Conservation (phyloP, 2,329 filamentous ascomycete species). For the Diplodia corticola region DNA sequence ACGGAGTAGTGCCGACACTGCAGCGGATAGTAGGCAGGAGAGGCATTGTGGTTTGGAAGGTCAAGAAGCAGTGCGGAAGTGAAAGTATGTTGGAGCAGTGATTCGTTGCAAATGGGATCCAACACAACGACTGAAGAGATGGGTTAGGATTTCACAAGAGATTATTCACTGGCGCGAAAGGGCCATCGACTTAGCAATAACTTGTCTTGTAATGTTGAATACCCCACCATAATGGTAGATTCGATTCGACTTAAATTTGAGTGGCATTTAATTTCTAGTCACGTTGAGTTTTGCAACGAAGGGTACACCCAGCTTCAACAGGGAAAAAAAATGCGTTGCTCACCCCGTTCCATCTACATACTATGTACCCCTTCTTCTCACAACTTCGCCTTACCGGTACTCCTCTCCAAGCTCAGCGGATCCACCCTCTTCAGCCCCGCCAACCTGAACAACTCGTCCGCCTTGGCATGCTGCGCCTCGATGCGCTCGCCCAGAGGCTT, state of each 20-base stretch:
- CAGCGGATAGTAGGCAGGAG: conserved; percentile 60
- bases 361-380: neutral
- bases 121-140: neutral
- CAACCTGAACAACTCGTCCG: conserved; percentile 64
- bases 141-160: neutral
- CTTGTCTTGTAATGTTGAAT: conserved; percentile 4
- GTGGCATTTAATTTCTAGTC: neutral
- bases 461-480: conserved; percentile 63
- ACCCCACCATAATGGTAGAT: neutral
- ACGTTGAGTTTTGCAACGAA: neutral
- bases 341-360: neutral
- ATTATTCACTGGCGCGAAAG: neutral
- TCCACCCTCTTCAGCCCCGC: conserved; percentile 43
- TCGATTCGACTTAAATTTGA: neutral
- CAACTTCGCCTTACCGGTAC: conserved; percentile 21
- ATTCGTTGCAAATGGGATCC: neutral
- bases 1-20: conserved; percentile 72
- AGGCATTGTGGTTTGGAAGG: conserved; percentile 49
- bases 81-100: neutral
- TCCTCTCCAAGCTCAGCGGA: conserved; percentile 12
- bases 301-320: neutral
- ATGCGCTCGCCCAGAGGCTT: conserved; percentile 62
- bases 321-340: neutral
- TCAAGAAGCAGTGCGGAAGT: conserved; percentile 39
- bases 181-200: neutral